phyloP scores from a whole-genome alignment of 345 rosid genomes.

The Draba incana region DNA sequence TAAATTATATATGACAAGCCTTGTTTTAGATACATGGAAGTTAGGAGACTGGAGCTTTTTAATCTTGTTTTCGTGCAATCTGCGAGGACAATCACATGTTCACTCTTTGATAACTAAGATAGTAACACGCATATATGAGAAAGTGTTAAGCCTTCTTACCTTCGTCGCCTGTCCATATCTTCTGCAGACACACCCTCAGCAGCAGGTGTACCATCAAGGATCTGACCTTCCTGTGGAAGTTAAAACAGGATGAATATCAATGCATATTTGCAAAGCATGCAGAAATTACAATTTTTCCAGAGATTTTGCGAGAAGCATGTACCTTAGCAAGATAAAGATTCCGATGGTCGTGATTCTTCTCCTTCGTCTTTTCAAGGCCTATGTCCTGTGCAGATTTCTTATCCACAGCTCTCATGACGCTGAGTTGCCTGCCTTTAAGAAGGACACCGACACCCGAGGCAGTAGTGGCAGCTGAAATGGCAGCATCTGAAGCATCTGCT shows the following conservation, averaged over 20 bases:
- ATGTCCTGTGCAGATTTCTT: conserved; percentile 77
- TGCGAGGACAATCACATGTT: conserved; percentile 43
- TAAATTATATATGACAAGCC: conserved; percentile 80
- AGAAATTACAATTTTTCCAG: conserved; percentile 9
- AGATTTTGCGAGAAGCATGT: conserved; percentile 12
- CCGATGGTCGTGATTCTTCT: conserved; percentile 72
- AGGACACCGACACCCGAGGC: conserved; percentile 73
- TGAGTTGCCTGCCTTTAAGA: conserved; percentile 79
- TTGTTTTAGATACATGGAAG: conserved; percentile 82
- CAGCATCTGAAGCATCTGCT: conserved; percentile 68
- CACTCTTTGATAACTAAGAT: conserved; percentile 2
- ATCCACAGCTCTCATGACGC: conserved; percentile 76
- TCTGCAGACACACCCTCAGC: conserved; percentile 82
- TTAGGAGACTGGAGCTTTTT: conserved; percentile 90
- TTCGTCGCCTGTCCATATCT: conserved; percentile 73
- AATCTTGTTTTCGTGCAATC: conserved; percentile 83
- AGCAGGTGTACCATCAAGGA: conserved; percentile 87
- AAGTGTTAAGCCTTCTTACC: conserved; percentile 43
- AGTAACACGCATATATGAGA: conserved; percentile 9
- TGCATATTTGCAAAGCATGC: conserved; percentile 2
- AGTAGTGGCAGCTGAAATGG: conserved; percentile 67
- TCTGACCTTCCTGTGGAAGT: conserved; percentile 74
- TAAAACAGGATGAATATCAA: conserved; percentile 3
- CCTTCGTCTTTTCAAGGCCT: conserved; percentile 70
- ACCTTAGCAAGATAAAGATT: conserved; percentile 92